These are phyloP conservation scores for Crucihimalaya himalaica DNA, from an alignment of 345 rosid species.

Conservation along the genomic window DNA sequence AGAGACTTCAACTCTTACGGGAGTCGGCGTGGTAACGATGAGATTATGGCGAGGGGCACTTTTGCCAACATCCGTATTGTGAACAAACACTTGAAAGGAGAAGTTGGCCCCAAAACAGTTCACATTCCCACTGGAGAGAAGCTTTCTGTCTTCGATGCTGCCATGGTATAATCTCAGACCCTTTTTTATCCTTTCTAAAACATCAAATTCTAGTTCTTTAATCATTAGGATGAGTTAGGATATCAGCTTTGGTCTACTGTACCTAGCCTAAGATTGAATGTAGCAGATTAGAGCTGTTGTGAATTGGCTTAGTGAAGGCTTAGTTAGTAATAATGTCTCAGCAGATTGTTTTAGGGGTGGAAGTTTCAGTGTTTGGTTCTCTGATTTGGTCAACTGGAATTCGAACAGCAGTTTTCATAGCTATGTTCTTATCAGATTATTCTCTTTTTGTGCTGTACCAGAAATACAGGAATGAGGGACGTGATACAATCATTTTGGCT, in stretches of 20 bases:
- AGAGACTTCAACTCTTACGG: not conserved
- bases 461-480: slow-evolving; percentile 1
- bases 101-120: not conserved
- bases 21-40: slow-evolving; percentile 1
- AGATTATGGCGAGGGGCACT: not conserved
- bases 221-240: not conserved
- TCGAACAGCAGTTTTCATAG: not conserved
- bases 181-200: not conserved
- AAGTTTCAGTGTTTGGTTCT: not conserved
- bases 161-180: not conserved
- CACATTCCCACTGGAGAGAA: slow-evolving; percentile 1
- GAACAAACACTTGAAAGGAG: slow-evolving; percentile 1
- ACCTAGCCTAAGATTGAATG: not conserved
- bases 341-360: not conserved
- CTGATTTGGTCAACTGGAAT: not conserved
- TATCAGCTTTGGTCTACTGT: not conserved
- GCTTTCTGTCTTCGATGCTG: slow-evolving; percentile 1
- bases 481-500: slow-evolving; percentile 45
- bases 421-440: not conserved
- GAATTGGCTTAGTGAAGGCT: not conserved
- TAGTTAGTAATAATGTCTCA: not conserved
- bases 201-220: not conserved
- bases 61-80: not conserved
- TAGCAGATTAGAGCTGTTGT: not conserved
- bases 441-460: not conserved